Conservation (phyloP, 2,329 filamentous ascomycete species). For the Raffaelea albimanens region DNA sequence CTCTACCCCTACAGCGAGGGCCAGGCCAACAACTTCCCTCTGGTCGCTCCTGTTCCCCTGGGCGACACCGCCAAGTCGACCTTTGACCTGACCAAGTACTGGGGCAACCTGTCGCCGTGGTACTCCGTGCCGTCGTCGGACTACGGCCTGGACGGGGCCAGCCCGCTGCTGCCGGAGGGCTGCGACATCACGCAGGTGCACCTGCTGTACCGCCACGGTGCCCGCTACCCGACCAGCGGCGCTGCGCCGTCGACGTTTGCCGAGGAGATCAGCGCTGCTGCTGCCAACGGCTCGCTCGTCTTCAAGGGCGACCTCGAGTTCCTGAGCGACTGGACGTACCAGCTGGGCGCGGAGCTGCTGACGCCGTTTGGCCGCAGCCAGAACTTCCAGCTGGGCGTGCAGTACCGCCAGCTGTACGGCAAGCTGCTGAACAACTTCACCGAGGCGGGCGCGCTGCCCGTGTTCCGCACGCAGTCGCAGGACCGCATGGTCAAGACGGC, state of each 20-base stretch:
- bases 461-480: slow-evolving; percentile 24
- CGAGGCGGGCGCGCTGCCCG: slow-evolving; percentile 25
- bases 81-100: slow-evolving; percentile 22
- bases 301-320: slow-evolving; percentile 18
- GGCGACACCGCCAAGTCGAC: slow-evolving; percentile 14
- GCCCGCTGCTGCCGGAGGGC: slow-evolving; percentile 19
- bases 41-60: slow-evolving; percentile 18
- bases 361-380: slow-evolving; percentile 29
- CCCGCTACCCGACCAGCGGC: slow-evolving; percentile 21
- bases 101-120: slow-evolving; percentile 24
- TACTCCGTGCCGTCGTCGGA: slow-evolving; percentile 22
- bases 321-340: slow-evolving; percentile 23
- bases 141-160: slow-evolving; percentile 21
- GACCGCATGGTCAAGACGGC: slow-evolving; percentile 22
- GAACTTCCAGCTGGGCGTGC: slow-evolving; percentile 28
- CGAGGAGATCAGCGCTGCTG: slow-evolving; percentile 22
- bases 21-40: slow-evolving; percentile 20
- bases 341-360: slow-evolving; percentile 24
- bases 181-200: slow-evolving; percentile 23
- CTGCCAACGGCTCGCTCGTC: slow-evolving; percentile 22
- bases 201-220: slow-evolving; percentile 23
- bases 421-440: slow-evolving; percentile 33
- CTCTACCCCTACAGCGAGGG: slow-evolving; percentile 19
- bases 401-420: slow-evolving; percentile 30
- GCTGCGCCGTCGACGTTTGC: slow-evolving; percentile 21